phyloP scores from a whole-genome alignment of 352 stramenopile species.

The Phytophthora cajani region DNA sequence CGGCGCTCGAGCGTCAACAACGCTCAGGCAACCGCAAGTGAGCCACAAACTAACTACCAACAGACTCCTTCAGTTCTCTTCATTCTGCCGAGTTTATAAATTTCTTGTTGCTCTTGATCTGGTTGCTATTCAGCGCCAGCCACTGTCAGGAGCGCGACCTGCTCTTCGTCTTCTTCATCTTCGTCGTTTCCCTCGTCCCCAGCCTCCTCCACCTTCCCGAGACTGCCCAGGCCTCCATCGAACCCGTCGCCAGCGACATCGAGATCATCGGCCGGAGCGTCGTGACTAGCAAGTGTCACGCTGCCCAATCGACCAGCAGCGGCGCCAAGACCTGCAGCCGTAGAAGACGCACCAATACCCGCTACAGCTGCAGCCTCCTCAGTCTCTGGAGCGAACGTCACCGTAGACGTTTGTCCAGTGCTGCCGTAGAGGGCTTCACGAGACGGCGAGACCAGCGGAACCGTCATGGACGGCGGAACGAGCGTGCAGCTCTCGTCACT shows the following conservation, averaged over 20 bases:
- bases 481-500: background rate
- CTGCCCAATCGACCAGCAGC: background rate
- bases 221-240: constrained; percentile 17
- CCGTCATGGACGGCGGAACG: background rate
- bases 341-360: background rate
- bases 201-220: constrained; percentile 13
- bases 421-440: background rate
- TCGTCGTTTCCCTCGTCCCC: background rate
- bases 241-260: constrained; percentile 13
- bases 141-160: constrained; percentile 12
- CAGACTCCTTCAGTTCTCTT: background rate
- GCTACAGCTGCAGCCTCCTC: background rate
- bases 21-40: constrained; percentile 41
- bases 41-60: background rate
- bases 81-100: background rate
- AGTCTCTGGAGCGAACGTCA: background rate
- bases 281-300: background rate
- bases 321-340: background rate
- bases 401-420: background rate
- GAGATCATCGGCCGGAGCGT: background rate
- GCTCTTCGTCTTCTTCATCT: constrained; percentile 1
- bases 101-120: background rate
- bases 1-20: constrained; percentile 46
- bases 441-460: background rate
- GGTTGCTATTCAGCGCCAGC: background rate